A percentile compares a stretch with the other conserved stretches of the same genome.
phyloP scores from a whole-genome alignment of 306 rosid genomes.

The Acmispon strigosus region DNA sequence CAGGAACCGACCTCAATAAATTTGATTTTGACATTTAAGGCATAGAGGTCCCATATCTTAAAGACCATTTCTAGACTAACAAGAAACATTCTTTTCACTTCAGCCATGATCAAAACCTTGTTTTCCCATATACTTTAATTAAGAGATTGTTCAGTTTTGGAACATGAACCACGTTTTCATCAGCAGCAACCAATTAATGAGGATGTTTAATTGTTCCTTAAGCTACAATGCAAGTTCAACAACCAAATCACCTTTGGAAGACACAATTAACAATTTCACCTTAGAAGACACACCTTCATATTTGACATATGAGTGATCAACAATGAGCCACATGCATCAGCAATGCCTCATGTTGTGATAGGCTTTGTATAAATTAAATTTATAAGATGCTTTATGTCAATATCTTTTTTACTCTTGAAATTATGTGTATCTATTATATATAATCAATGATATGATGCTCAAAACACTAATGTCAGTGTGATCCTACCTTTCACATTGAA shows the following conservation, averaged over 20 bases:
- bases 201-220: conserved; percentile 13
- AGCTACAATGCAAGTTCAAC: conserved; percentile 21
- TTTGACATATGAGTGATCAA: too few relatives aligned
- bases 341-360: too few relatives aligned
- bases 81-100: not conserved
- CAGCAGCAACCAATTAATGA: not conserved
- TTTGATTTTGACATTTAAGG: conserved; percentile 29
- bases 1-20: conserved; percentile 17
- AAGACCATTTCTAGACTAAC: not conserved
- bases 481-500: not conserved
- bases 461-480: not conserved
- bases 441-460: not conserved
- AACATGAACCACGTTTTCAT: not conserved
- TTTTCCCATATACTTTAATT: not conserved
- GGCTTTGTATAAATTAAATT: too few relatives aligned
- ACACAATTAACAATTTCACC: conserved; percentile 17
- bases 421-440: not conserved
- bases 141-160: not conserved
- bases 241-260: not conserved
- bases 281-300: not conserved
- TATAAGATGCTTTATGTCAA: not conserved
- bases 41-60: not conserved
- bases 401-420: not conserved
- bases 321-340: too few relatives aligned
- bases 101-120: not conserved